Base-by-base conservation (phyloP, 176 grass and related monocot species). In the Oryza meridionalis region DNA sequence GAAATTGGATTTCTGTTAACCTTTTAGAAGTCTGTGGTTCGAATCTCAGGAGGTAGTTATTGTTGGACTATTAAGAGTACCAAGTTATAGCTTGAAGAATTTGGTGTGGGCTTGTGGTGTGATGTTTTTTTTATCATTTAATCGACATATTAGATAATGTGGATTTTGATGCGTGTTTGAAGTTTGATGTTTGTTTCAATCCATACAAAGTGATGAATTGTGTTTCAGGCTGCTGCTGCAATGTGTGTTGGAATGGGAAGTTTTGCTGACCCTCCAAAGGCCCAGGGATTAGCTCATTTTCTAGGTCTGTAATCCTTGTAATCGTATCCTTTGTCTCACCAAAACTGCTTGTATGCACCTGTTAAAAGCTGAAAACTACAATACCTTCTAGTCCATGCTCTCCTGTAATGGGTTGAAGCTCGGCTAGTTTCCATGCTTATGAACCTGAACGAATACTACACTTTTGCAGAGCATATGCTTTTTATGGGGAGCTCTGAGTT, bases 401-500 rank as follows among this genome's bases (percentile, higher is more conserved):
- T 29, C 33, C 75, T 35, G 61, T 68, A 81, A 44, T 65, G 33
- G n/a, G 70, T 65, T 84, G 58, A 78, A 81, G 63, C 22, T 72
- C 55, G 11, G 70, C 4, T 67, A 37, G 62, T 82, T 59, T 78
- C 17, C 72, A 11, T 37, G 50, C 25, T 71, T 32, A 19, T 66
- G 40, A 40, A 44, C 64, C 71, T 76, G 11, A 87, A 82, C 33
- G 42, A 50, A 13, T 70, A 49, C 61, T 70, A 40, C 21, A 32
- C 14, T 85, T 90, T 88, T 93, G 77, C 85, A 98, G 96, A 98
- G 55, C 96, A 98, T 67, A 98, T 98, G 96, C 96, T 98, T 93
- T 98, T 98, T 84, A 98, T 98, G 96, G 96, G 96, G 79, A 98
- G 96, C 86, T 81, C 91, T 72, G 88, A 92, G 85, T 98, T 93